Evolutionary conservation across 2,329 filamentous ascomycete genomes (phyloP).

Genomic region (Cadophora luteo-olivacea): DNA sequence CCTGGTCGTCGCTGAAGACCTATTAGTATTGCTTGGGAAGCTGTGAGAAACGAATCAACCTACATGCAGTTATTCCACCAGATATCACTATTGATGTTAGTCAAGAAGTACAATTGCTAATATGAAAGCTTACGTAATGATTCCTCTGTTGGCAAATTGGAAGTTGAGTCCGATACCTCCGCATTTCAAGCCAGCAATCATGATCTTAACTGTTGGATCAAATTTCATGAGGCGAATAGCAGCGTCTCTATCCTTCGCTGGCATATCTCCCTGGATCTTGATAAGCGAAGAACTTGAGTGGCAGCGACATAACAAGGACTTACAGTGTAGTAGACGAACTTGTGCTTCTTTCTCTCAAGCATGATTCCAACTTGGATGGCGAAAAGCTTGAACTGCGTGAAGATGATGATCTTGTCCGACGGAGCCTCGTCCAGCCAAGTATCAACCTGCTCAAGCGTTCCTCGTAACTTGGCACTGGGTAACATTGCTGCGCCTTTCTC

Average conservation of each 20-base stretch:
- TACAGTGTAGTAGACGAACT: conserved; percentile 40
- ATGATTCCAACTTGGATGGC: conserved; percentile 54
- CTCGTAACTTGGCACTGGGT: conserved; percentile 46
- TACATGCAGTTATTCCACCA: conserved; percentile 24
- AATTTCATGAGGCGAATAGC: conserved; percentile 53
- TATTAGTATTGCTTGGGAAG: background rate
- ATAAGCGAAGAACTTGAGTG: background rate
- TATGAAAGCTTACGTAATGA: too few species aligned
- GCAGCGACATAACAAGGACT: background rate
- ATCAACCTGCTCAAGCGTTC: conserved; percentile 40
- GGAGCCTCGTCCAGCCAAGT: conserved; percentile 50
- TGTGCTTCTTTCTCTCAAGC: conserved; percentile 54
- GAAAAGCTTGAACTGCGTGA: conserved; percentile 61
- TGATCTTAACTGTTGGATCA: conserved; percentile 42
- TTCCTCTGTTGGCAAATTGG: conserved; percentile 53
- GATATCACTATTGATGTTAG: conserved; percentile 18
- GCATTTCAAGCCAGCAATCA: conserved; percentile 59
- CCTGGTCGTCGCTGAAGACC: conserved; percentile 60
- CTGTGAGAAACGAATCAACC: background rate
- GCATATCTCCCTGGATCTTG: conserved; percentile 55
- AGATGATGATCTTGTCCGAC: conserved; percentile 61
- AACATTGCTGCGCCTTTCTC: conserved; percentile 31
- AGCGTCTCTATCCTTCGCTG: conserved; percentile 49
- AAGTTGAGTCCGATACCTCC: conserved; percentile 61
- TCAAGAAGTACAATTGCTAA: too few species aligned